Base-by-base conservation (phyloP, 2,329 filamentous ascomycete species). In the Rasamsonia emersonii region DNA sequence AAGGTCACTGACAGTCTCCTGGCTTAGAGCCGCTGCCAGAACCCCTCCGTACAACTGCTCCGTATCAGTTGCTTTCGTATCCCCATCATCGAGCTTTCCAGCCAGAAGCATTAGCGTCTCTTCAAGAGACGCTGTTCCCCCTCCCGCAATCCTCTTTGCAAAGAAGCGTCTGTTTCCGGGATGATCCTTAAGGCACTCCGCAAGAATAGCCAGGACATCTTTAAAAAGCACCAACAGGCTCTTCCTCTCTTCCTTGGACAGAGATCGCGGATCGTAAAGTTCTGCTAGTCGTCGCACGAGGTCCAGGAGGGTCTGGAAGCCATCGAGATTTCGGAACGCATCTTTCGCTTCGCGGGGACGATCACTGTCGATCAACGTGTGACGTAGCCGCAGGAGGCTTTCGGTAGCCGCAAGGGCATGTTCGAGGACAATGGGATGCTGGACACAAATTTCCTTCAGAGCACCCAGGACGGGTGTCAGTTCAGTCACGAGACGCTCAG, bases 101-200 rank as follows among this genome's bases (percentile, higher is more conserved):
- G 19, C 81, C 75, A 55, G 79, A 77, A 54, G 75, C 77, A 40
- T 73, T 74, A 61, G 71, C 4, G 74, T 75, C 50, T 83, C 75
- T 49, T 91, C 79, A 33, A 95, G 56, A 5, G 77, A 74, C 42
- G 77, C 70, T 79, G 86, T 93, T 3, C 89, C 86, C 35, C 79
- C 82, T 14, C 75, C 78, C 37, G 83, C 74, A 18, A 93, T 76
- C 43, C 77, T 71, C 44, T 77, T 79, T 37, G 77, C 74, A 54
- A 96, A 96, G 63, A 89, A 95, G 45, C 83, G 76, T 49, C 80
- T 75, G 59, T 96, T 98, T 13, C 88, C 89, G 28, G 80, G 71
- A 56, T 96, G 86, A 27, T 77, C 77, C 33, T 77, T 74, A 43
- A 98, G 71, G 9, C 78, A 77, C 28, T 81, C 79, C 1, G 82